Conservation (phyloP, 352 stramenopile species). For the Phytopythium delawarense region DNA sequence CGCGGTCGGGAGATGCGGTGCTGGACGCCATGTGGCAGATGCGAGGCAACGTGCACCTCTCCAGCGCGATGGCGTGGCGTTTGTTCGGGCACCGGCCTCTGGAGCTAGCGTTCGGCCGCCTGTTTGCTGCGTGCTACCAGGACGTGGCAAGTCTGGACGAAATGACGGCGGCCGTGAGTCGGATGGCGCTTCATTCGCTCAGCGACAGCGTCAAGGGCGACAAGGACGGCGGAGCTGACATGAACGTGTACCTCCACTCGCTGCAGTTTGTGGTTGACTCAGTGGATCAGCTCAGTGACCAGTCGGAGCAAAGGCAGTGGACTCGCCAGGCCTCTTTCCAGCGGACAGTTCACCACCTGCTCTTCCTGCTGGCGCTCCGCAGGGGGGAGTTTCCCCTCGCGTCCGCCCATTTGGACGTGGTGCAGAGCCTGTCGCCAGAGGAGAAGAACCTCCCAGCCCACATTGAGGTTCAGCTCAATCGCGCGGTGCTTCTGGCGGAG, state of each 20-base stretch:
- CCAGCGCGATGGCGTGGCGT: slow-evolving; percentile 38
- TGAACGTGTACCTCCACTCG: slow-evolving; percentile 23
- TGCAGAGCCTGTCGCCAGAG: slow-evolving; percentile 40
- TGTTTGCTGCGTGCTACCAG: slow-evolving; percentile 54
- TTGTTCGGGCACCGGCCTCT: slow-evolving; percentile 50
- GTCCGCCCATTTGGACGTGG: slow-evolving; percentile 34
- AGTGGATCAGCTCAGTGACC: slow-evolving; percentile 4
- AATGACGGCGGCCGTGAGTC: slow-evolving; percentile 45
- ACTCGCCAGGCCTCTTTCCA: slow-evolving; percentile 37
- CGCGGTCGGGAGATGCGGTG: slow-evolving; percentile 50
- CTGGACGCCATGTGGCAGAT: slow-evolving; percentile 62
- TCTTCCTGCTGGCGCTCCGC: slow-evolving; percentile 50
- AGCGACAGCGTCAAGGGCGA: not conserved
- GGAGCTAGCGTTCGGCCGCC: slow-evolving; percentile 34
- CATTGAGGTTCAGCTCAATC: slow-evolving; percentile 35
- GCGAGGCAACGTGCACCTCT: slow-evolving; percentile 53
- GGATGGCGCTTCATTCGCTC: slow-evolving; percentile 28
- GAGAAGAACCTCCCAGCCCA: slow-evolving; percentile 42
- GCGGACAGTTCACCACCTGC: slow-evolving; percentile 39
- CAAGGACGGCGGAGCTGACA: not conserved
- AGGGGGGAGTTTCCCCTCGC: slow-evolving; percentile 37
- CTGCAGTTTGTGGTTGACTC: slow-evolving; percentile 33
- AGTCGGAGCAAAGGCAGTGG: slow-evolving; percentile 12
- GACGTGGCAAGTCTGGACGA: slow-evolving; percentile 43
- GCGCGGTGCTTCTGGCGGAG: slow-evolving; percentile 26